Base-by-base conservation (phyloP, 2,329 filamentous ascomycete genomes). In the Fusarium albidum region DNA sequence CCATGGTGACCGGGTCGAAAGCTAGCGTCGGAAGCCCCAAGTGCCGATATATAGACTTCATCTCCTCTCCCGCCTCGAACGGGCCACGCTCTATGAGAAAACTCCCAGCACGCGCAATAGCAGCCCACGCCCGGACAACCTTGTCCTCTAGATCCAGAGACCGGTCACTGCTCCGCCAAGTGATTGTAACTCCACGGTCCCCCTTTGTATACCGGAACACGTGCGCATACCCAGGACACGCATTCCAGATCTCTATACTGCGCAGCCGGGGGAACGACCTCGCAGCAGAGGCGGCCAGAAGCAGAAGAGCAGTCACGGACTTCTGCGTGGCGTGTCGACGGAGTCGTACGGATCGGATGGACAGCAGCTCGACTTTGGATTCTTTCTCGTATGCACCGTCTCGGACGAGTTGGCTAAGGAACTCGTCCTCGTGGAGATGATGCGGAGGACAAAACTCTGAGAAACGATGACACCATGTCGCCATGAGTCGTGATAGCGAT, bases 201-300 rank as follows among this genome's bases (percentile, higher is more conserved):
- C 25, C 34, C 3, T 31, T n/a, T 11, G 34, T 27, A 28, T 51
- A 55, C 32, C 40, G 52, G 26, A 55, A 55, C 14, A 51, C 3
- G 47, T 42, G 46, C 2, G 26, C 12, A 31, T 8, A 32, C 6
- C 29, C 25, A 7, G 8, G 8, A 6, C n/a, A 9, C 2, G 5
- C 8, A n/a, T 55, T 41, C 40, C 47, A 55, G 7, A 50, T 34
- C 27, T 54, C 46, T 35, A 49, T 15, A 17, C 31, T 14, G 4
- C 41, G 29, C 10, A 54, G 11, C 5, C 31, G 14, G 9, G 52
- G 52, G n/a, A 55, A 7, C 7, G 9, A 6, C 12, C 11, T 37
- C 6, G 40, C 46, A 25, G 41, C 46, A 18, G 6, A 33, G 6
- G 37, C 34, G 10, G 45, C 25, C 7, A 10, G 1, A 7, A 14